Base-by-base conservation (phyloP, 75 land plant genomes). In the Cunninghamia lanceolata region DNA sequence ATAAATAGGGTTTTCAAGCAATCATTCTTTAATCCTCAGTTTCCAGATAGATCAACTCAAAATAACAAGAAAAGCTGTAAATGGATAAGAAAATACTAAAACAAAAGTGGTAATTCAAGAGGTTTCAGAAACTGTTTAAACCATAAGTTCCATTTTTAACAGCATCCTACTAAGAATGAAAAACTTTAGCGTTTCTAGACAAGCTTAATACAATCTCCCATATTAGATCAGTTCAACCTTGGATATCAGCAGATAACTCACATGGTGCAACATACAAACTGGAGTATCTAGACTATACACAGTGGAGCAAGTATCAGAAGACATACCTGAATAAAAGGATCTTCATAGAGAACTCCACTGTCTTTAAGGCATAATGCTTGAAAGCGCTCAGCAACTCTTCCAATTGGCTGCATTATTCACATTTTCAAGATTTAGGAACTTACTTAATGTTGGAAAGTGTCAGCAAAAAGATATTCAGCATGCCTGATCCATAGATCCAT, bases 341-440 rank as follows among this genome's bases (percentile, higher is more conserved):
- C 99, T 83, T 98, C 99, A 86, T 98, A 98, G 25, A 98, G 87
- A 32, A 98, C 95, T 45, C 99, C 99, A 90, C 99, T 98, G 87
- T 98, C 99, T 66, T 97, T 95, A 43, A 94, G 83, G 88, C 96
- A 95, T 76, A 98, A 89, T 21, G 91, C 90, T 80, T 90, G 80
- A 85, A 93, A 98, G 84, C 99, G 93, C 88, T 96, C 97, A 42
- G 88, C 87, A 86, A 95, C 90, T 84, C 93, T 93, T 75, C 99
- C 95, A 86, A 93, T 92, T 66, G 99, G 98, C 96, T 97, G 94
- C 90, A 73, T 68, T 32, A 25, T 3, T 28, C 34, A 80, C 34
- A 80, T 80, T 45, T 39, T 45, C 45, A 40, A 10, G 52, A 14
- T 14, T 1, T 80, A 80, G 45, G 82, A 80, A 80, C 46, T 1